Conservation (phyloP, 2,329 filamentous ascomycete species). For the Stachybotrys chartarum region DNA sequence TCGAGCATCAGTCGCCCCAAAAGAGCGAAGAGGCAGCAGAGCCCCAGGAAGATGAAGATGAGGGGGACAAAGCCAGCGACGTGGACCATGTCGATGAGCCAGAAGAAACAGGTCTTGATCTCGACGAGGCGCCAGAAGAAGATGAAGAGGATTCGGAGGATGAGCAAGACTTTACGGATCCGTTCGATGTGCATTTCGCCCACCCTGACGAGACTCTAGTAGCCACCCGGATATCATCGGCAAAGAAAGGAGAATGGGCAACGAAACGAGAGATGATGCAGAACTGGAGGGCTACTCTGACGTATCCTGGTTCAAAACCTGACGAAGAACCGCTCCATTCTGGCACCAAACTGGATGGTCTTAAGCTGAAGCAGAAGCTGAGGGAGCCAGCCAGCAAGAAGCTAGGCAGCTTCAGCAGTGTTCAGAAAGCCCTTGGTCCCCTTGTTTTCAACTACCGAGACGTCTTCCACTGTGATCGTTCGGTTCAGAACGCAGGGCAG, state of each 20-base stretch:
- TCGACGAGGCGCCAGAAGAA: slow-evolving; percentile 17
- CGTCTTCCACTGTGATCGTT: slow-evolving; percentile 68
- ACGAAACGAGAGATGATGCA: slow-evolving; percentile 39
- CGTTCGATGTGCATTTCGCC: slow-evolving; percentile 77
- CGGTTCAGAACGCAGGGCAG: slow-evolving; percentile 56
- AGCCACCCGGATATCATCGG: slow-evolving; percentile 41
- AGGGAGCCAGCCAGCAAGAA: slow-evolving; percentile 45
- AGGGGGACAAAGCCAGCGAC: slow-evolving; percentile 33
- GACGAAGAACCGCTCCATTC: slow-evolving; percentile 20
- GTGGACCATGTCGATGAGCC: slow-evolving; percentile 21
- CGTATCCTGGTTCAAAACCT: slow-evolving; percentile 34
- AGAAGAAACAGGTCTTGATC: slow-evolving; percentile 11
- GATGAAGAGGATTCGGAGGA: slow-evolving; percentile 37
- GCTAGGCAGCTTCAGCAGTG: slow-evolving; percentile 48
- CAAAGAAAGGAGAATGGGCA: slow-evolving; percentile 44
- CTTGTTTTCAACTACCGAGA: slow-evolving; percentile 79
- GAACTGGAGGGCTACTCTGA: slow-evolving; percentile 39
- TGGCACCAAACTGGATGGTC: slow-evolving; percentile 31
- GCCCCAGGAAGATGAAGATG: slow-evolving; percentile 27
- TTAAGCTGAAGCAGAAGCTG: slow-evolving; percentile 67
- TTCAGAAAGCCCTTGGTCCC: slow-evolving; percentile 60
- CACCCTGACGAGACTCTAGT: slow-evolving; percentile 56
- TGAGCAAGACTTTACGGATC: slow-evolving; percentile 52
- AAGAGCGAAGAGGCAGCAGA: slow-evolving; percentile 28
- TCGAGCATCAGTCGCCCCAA: slow-evolving; percentile 30